Percentiles rank a stretch among this genome's conserved stretches.
Conservation (phyloP, 2,329 filamentous ascomycete genomes). For the Orbilia oligospora region DNA sequence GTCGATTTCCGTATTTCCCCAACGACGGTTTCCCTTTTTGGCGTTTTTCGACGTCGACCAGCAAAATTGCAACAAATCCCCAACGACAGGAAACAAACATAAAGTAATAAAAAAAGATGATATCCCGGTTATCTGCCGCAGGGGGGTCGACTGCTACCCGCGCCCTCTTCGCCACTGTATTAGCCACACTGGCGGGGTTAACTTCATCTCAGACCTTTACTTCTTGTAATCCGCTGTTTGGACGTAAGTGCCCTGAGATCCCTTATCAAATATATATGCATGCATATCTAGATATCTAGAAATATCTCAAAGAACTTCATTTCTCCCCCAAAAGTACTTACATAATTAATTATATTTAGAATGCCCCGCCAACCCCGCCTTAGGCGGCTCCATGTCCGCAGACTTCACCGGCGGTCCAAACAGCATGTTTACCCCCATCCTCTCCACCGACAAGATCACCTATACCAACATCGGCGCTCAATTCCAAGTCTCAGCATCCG, state of each 20-base stretch:
- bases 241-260: constrained; percentile 65
- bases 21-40: constrained; percentile 41
- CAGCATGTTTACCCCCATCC: constrained; percentile 77
- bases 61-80: constrained; percentile 1
- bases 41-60: constrained; percentile 2
- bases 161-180: constrained; percentile 28
- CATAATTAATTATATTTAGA: constrained; percentile 64
- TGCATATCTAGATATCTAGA: constrained; percentile 11
- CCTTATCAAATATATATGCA: not conserved
- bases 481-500: constrained; percentile 82
- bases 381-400: constrained; percentile 84
- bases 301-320: constrained; percentile 63
- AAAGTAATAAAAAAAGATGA: constrained; percentile 33
- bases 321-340: too few relatives aligned
- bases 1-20: not conserved
- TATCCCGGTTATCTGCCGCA: constrained; percentile 23
- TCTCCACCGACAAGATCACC: constrained; percentile 74
- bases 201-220: constrained; percentile 72
- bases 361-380: constrained; percentile 82
- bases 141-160: not conserved
- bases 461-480: constrained; percentile 83
- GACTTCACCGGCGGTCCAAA: constrained; percentile 86
- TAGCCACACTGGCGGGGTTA: constrained; percentile 62
- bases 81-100: constrained; percentile 7
- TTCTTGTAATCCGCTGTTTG: constrained; percentile 72